Conservation (phyloP, 2,329 filamentous ascomycete genomes). For the Trichoderma citrinoviride region DNA sequence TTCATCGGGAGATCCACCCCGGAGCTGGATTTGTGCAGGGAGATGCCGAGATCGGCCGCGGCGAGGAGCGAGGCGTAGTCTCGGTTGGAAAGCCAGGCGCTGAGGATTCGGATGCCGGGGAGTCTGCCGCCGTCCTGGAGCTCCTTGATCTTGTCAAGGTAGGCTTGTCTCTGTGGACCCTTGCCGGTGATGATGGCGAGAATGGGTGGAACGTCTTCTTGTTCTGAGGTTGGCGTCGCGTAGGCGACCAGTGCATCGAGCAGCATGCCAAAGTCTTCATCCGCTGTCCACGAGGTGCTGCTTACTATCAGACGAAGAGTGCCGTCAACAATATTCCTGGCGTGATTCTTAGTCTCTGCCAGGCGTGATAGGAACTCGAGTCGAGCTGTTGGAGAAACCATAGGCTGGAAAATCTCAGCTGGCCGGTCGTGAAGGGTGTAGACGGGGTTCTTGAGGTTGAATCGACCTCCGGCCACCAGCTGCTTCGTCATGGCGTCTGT, state of each 20-base stretch:
- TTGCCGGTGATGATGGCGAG: constrained; percentile 92
- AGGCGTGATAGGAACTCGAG: constrained; percentile 62
- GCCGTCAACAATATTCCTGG: constrained; percentile 56
- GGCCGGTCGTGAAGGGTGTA: constrained; percentile 83
- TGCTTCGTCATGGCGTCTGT: constrained; percentile 83
- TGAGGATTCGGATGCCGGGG: constrained; percentile 67
- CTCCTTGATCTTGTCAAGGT: constrained; percentile 62
- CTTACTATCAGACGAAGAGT: constrained; percentile 73
- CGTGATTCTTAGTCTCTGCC: constrained; percentile 60
- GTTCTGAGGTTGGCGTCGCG: constrained; percentile 51
- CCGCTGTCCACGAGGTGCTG: constrained; percentile 94
- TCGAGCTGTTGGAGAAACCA: constrained; percentile 48
- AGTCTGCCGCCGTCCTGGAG: constrained; percentile 64
- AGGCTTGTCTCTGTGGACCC: constrained; percentile 77
- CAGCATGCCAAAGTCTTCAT: constrained; percentile 90
- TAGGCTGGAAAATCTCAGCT: constrained; percentile 74
- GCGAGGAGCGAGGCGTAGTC: constrained; percentile 85
- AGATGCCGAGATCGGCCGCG: constrained; percentile 84
- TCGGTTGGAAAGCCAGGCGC: constrained; percentile 78
- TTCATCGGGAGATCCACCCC: constrained; percentile 98
- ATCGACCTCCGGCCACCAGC: constrained; percentile 58
- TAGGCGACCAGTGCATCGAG: constrained; percentile 79
- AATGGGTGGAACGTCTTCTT: constrained; percentile 56
- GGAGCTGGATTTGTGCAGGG: constrained; percentile 87
- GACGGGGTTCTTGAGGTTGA: constrained; percentile 62